Conservation (phyloP, 805 yeast genomes). For the Hanseniaspora lachancei region DNA sequence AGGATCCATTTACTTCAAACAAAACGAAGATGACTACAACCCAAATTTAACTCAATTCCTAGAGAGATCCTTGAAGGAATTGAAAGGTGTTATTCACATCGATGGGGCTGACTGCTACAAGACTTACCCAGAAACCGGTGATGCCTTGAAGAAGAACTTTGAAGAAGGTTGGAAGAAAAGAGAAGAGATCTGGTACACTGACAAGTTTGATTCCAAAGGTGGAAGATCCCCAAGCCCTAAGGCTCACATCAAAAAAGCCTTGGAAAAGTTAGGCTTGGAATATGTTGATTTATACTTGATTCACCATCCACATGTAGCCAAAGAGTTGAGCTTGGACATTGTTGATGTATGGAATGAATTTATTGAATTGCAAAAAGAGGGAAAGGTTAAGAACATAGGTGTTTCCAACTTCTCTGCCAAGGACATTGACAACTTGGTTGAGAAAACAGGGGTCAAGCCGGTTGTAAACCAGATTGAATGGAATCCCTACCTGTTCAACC, state of each 20-base stretch:
- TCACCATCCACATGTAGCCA: conserved; percentile 32
- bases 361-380: conserved; percentile 39
- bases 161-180: conserved; percentile 31
- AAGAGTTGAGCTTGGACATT: conserved; percentile 21
- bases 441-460: conserved; percentile 33
- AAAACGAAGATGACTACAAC: conserved; percentile 22
- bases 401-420: conserved; percentile 46
- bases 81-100: conserved; percentile 41
- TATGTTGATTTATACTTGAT: conserved; percentile 42
- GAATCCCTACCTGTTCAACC: conserved; percentile 55
- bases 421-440: conserved; percentile 33
- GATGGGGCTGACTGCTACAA: conserved; percentile 48
- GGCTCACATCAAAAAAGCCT: conserved; percentile 30
- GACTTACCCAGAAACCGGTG: conserved; percentile 42
- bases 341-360: conserved; percentile 41
- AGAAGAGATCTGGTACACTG: conserved; percentile 41
- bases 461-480: conserved; percentile 53
- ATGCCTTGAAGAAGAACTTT: conserved; percentile 27
- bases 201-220: conserved; percentile 31
- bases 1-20: conserved; percentile 45
- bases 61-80: conserved; percentile 24
- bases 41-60: conserved; percentile 21
- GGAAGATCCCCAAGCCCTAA: conserved; percentile 29
- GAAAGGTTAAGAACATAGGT: conserved; percentile 45
- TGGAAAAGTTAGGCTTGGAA: conserved; percentile 31